Base-by-base conservation (phyloP, 1,284 basidiomycete species). In the Ganoderma boninense region DNA sequence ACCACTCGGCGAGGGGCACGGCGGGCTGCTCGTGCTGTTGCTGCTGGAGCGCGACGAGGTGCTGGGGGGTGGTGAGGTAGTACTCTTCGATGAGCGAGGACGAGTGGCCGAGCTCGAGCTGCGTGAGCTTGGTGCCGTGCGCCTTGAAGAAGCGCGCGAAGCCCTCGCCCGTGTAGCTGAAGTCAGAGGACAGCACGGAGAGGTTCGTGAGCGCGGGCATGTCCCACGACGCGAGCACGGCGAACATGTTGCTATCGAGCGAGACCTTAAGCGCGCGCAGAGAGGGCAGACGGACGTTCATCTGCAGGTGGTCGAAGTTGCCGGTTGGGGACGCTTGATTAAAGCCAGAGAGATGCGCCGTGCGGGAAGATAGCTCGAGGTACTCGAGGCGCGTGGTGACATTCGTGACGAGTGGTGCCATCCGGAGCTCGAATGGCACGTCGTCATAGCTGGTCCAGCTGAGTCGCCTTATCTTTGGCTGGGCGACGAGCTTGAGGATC, bases 381-480 rank as follows among this genome's bases (percentile, higher is more conserved):
- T 87, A 87, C 62, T 87, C 86, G 11, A 87, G 79, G n/a, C 80
- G 82, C 5, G 80, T 83, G 1, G 87, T 87, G 1, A 85, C 83
- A 67, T 84, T 85, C 61, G 81, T 81, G 60, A 90, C 83, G 40
- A 87, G 83, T 0, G 88, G 87, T 0, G 86, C 85, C 77, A 90
- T 85, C 29, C 87, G 85, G 23, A 86, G 81, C 64, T 89, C 88
- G 71, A 91, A 89, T 0, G 86, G 85, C 1, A 87, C 82, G 68
- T 92, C 88, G 72, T 89, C 90, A 74, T 93, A 92, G 75, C 88
- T 91, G 54, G 90, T 93, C 86, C 90, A 92, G 32, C 87, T 89
- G 26, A 93, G 81, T 43, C 88, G 82, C 18, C 87, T 85, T 43
- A 93, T 86, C 66, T 84, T 82, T 4, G 88, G 87, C 57, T 85